Evolutionary conservation across 2,329 filamentous ascomycete species (phyloP), one percentile per base, ranked within the genome.

Genomic region (Calonectria pteridis): DNA sequence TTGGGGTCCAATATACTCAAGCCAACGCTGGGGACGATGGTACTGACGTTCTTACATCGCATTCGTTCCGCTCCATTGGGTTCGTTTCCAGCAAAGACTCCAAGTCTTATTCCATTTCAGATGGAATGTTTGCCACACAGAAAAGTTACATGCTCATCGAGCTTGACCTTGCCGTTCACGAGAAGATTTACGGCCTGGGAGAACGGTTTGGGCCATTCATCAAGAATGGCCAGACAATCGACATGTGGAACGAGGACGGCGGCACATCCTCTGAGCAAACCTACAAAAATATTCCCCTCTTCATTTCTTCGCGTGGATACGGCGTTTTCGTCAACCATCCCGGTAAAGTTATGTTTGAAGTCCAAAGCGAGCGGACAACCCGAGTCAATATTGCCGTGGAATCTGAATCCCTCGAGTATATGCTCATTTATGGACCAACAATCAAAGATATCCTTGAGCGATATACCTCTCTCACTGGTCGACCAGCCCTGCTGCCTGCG

Each of bases 191-290:
- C 10, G 59, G 59, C 14, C 35, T 64, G 6, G 28, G 37, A 13
- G 59, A 64, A 23, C 59, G 59, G 9, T 64, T 64, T 11, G 59
- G 59, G 6, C 37, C 59, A 4, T 59, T 64, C 13, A 33, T 64
- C 59, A 64, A 64, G 59, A 64, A 64, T 31, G 59, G 37, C 26
- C 37, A 64, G 13, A n/a, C 59, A 7, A 20, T 64, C 23, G 59
- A 64, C 26, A 46, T 46, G 59, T 64, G 59, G 59, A 64, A 64
- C 20, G 59, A 64, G 37, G 59, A 64, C 26, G 59, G 59, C 16
- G 59, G 59, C 37, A 46, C 59, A 18, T 46, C 18, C 13, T 64
- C 59, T 16, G 40, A 64, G 9, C 37, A 64, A 28, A 31, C 23
- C 4, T 64, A 64, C 7, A 64, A 64, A 9, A 46, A 64, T 5